phyloP scores from a whole-genome alignment of 176 grass and related monocot genomes.

The Avena atlantica region DNA sequence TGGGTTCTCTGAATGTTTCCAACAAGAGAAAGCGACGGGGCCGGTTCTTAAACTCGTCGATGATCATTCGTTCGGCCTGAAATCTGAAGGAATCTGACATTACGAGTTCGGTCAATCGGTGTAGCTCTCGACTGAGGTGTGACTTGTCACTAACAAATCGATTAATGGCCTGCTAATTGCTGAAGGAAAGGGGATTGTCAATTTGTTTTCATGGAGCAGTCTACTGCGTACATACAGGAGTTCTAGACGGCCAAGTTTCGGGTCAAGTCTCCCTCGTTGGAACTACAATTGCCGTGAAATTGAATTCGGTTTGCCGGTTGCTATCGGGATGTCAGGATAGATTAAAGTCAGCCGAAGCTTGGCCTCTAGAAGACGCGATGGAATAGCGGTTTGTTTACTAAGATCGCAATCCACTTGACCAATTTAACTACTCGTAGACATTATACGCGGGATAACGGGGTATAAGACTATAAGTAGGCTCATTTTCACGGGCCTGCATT shows the following conservation, averaged over 20 bases:
- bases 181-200: too few relatives aligned
- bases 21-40: constrained; percentile 18
- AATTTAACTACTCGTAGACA: background rate
- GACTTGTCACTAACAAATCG: background rate
- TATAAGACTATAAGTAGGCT: background rate
- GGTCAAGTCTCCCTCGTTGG: background rate
- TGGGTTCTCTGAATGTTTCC: constrained; percentile 51
- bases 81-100: background rate
- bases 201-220: background rate
- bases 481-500: constrained; percentile 17
- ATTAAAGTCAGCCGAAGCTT: constrained; percentile 11
- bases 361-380: background rate
- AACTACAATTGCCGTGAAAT: background rate
- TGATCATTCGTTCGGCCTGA: background rate
- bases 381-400: background rate
- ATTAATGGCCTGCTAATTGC: background rate
- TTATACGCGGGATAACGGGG: background rate
- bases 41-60: constrained; percentile 13
- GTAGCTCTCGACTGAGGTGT: too few relatives aligned
- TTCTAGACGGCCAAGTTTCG: too few relatives aligned
- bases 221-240: background rate
- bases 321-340: background rate
- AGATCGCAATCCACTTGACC: constrained; percentile 11
- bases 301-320: constrained; percentile 11
- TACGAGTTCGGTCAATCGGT: background rate